Evolutionary conservation across 2,329 filamentous ascomycete species (phyloP).

Genomic region (Pseudogymnoascus sp.): DNA sequence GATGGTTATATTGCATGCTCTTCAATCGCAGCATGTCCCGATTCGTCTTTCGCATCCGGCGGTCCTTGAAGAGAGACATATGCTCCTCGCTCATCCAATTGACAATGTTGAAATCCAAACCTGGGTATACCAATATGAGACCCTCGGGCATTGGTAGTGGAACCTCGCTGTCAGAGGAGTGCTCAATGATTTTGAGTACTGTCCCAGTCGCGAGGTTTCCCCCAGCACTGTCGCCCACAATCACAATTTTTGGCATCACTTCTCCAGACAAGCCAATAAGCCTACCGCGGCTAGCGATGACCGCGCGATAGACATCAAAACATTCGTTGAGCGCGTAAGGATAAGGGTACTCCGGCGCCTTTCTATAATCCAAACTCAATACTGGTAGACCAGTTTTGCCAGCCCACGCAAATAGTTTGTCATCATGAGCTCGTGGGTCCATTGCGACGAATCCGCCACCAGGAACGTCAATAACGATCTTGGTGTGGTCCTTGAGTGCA

Average conservation of each 20-base stretch:
- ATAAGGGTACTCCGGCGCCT: constrained; percentile 77
- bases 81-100: constrained; percentile 99
- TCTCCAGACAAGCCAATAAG: constrained; percentile 68
- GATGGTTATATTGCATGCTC: constrained; percentile 76
- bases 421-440: constrained; percentile 88
- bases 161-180: constrained; percentile 42
- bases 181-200: constrained; percentile 80
- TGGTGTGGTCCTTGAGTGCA: constrained; percentile 65
- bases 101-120: constrained; percentile 91
- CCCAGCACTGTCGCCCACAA: constrained; percentile 75
- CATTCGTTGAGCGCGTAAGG: constrained; percentile 82
- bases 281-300: constrained; percentile 62
- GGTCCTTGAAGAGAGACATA: constrained; percentile 85
- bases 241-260: constrained; percentile 56
- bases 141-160: constrained; percentile 69
- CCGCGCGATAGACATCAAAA: constrained; percentile 72
- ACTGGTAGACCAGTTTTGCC: constrained; percentile 81
- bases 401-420: constrained; percentile 89
- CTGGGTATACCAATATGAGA: constrained; percentile 78
- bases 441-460: constrained; percentile 96
- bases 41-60: constrained; percentile 69
- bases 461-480: constrained; percentile 79
- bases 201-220: constrained; percentile 74
- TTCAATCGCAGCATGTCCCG: constrained; percentile 71
- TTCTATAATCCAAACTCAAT: constrained; percentile 83